Evolutionary conservation across 2,329 filamentous ascomycete genomes (phyloP), one percentile per base, ranked within the genome.

Genomic region (Apiospora kogelbergensis): DNA sequence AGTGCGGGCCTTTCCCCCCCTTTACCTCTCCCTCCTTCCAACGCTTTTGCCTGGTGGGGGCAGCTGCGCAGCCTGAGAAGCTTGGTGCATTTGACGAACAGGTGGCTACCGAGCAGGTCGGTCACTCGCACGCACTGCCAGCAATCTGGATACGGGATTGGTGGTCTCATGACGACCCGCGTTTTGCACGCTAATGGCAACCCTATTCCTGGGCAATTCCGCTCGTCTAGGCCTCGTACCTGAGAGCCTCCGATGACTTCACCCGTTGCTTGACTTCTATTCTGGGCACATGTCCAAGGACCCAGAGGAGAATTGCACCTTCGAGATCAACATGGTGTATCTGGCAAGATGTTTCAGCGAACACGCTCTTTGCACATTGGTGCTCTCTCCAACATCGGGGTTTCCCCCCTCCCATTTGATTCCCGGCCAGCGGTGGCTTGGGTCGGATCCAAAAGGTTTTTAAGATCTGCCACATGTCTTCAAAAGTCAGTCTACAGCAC

Each of bases 141-240:
- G 53, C 45, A 44, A 13, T 45, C 63, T 65, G 63, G 41, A 65
- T 65, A 65, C 63, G 63, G 44, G 41, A 45, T 45, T 65, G 63
- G 63, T 45, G 63, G 63, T 45, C 63, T 65, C 41, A 65, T 65
- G 63, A 65, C 63, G 63, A 65, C 63, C 40, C 44, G 41, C 63
- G 44, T 44, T 45, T 65, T 33, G 26, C 41, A 65, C 41, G 44
- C 63, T 65, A 65, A 45, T 22, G 26, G 20, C 30, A n/a, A 37
- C 33, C 53, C 53, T 22, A 60, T 60, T 60, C 53, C 37, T 37
- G 53, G 53, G 53, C 53, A n/a, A n/a, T 60, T 60, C 53, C 53
- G 30, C 30, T 37, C 53, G 17, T 37, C 30, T 60, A 37, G 53
- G 30, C 30, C 30, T 60, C 30, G 30, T 60, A 60, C 53, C 53